Conservation (phyloP, 1,284 basidiomycete genomes). For the Apiotrichum montevideense region DNA sequence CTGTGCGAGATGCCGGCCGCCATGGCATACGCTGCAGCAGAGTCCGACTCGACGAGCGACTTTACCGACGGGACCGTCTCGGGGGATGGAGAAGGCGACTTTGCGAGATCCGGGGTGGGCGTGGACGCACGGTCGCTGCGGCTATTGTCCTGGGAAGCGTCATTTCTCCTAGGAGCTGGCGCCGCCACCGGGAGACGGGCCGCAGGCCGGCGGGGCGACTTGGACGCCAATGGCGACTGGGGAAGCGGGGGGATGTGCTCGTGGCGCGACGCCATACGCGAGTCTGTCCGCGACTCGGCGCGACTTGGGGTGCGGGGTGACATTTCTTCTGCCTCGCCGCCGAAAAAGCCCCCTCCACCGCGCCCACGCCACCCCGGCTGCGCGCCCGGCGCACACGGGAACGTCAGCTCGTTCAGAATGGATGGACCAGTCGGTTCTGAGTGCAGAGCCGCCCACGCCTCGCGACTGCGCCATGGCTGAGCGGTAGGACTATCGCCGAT, state of each 20-base stretch:
- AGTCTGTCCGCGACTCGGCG: not conserved
- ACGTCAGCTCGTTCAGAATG: slow-evolving; percentile 6
- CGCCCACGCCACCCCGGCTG: slow-evolving; percentile 16
- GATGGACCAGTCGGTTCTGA: not conserved
- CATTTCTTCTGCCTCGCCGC: slow-evolving; percentile 2
- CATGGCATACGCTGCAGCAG: not conserved
- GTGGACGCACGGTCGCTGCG: not conserved
- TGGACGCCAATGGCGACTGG: no score
- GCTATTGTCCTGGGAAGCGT: not conserved
- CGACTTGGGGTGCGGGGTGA: not conserved
- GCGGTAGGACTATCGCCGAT: not conserved
- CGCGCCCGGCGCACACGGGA: slow-evolving; percentile 9
- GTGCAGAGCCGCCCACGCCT: slow-evolving; percentile 32
- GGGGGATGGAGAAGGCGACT: not conserved
- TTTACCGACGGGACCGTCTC: not conserved
- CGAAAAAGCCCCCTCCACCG: slow-evolving; percentile 16
- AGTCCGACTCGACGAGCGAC: not conserved
- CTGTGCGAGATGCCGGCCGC: not conserved
- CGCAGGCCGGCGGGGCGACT: no score
- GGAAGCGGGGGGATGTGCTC: no score
- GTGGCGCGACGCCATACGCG: no score
- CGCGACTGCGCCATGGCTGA: slow-evolving; percentile 35
- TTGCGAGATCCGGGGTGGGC: not conserved
- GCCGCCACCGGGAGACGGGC: no score
- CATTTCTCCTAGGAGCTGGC: no score